Evolutionary conservation across 2,329 filamentous ascomycete species (phyloP), one percentile per base, ranked within the genome.

Genomic region (Plenodomus lindquistii): DNA sequence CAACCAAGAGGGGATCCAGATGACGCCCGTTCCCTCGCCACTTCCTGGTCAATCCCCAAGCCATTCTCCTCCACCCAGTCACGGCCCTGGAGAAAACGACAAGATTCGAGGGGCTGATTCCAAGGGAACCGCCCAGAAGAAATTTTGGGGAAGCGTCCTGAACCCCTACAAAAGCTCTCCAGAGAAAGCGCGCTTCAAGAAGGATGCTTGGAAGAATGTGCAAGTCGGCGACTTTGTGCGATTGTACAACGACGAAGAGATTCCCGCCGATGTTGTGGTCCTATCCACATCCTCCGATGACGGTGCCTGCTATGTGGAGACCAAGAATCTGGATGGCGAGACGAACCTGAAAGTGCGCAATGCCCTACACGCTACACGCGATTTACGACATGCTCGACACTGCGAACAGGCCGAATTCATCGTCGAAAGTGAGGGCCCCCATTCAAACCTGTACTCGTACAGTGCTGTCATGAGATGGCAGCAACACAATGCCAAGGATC

Each of bases 241-340:
- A 59, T 83, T 99, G 42, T 97, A 97, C 76, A 97, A 95, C 65
- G 89, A 96, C 59, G 94, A 99, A 65, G 91, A 96, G 61, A 85
- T 99, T 19, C 95, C 94, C 1, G 93, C 94, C 40, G 94, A 99
- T 73, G 79, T 99, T 39, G 87, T 97, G 40, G 88, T 99, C 37
- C 76, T 99, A 19, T 89, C 94, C 2, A 97, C 94, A 0, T 96
- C 94, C 2, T 94, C 97, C 62, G 82, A 88, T 1, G 94, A 99
- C 62, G 94, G 94, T 42, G 90, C 90, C 31, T 99, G 94, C 73
- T 99, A 97, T 63, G 88, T 99, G 18, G 94, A 99, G 74, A 99
- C 94, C 2, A 99, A 97, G 78, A 97, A 96, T 69, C 72, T 99
- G 77, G 94, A 99, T 66, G 94, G 94, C 42, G 94, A 99, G 75